These are phyloP conservation scores for Camelina sativa DNA, from an alignment of 345 rosid genomes.

Conservation along the genomic window DNA sequence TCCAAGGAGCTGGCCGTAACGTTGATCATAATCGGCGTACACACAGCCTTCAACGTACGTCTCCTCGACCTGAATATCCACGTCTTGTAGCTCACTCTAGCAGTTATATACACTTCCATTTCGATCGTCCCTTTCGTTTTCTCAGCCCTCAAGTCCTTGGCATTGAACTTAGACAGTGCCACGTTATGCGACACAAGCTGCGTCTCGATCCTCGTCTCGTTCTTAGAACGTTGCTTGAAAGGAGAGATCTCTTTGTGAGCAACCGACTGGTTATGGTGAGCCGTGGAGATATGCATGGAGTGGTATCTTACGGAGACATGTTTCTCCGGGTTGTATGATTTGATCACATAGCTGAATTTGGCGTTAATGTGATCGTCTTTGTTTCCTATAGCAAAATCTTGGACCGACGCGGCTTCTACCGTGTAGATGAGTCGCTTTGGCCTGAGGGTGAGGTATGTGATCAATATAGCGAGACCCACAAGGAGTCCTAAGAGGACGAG, in stretches of 20 bases:
- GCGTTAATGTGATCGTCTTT: conserved; percentile 64
- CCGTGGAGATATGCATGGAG: conserved; percentile 54
- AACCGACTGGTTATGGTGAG: conserved; percentile 60
- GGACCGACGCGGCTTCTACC: conserved; percentile 61
- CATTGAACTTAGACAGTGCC: conserved; percentile 47
- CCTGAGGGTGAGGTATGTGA: conserved; percentile 68
- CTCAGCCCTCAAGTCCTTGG: conserved; percentile 55
- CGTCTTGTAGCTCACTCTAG: conserved; percentile 70
- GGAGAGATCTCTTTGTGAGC: conserved; percentile 58
- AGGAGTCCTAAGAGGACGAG: conserved; percentile 45
- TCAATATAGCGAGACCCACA: conserved; percentile 59
- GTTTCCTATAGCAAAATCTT: conserved; percentile 52
- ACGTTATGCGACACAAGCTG: conserved; percentile 54
- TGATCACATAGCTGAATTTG: conserved; percentile 57
- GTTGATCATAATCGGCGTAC: conserved; percentile 54
- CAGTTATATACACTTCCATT: conserved; percentile 56
- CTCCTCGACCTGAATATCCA: conserved; percentile 59
- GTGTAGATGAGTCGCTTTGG: conserved; percentile 63
- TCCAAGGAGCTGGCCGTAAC: conserved; percentile 46
- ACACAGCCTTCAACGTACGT: conserved; percentile 53
- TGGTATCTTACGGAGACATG: conserved; percentile 68
- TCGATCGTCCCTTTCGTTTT: conserved; percentile 51
- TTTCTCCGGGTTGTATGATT: conserved; percentile 66
- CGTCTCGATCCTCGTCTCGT: conserved; percentile 58
- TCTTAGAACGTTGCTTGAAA: conserved; percentile 67